Evolutionary conservation across 495 filamentous ascomycete genomes (phyloP), one percentile per base, ranked within the genome.

Genomic region (Polyplosphaeria fusca): DNA sequence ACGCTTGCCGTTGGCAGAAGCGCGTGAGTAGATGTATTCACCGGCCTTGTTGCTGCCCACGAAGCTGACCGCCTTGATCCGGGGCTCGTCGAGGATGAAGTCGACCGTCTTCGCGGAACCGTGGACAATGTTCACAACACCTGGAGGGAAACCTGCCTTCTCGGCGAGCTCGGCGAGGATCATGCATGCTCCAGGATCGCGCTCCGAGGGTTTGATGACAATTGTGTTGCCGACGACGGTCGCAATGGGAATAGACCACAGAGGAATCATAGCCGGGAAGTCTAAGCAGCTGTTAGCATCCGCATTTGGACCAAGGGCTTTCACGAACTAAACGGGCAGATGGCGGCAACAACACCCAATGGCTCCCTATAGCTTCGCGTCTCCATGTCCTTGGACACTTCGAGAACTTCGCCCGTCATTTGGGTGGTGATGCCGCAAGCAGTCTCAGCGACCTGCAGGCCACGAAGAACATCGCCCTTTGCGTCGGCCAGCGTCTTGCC

Each of bases 361-460:
- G 93, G 93, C 76, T 99, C 93, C 45, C 82, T 80, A 68, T 97
- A 97, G 59, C 82, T 88, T 59, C 93, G 76, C 7, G 93, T 99
- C 78, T 99, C 93, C 93, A 99, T 99, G 71, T 99, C 93, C 79
- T 94, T 96, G 44, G 92, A 85, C 7, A 99, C 93, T 76, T 99
- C 94, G 28, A 99, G 76, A 25, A 99, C 83, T 73, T 97, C 92
- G 27, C 93, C 93, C 55, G 88, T 88, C 71, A 97, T 79, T 70
- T 96, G 87, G 37, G 91, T 92, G 5, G 93, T 93, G 61, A 96
- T 95, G 27, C 86, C 89, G 67, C 91, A 96, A 25, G 92, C 89
- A 18, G 90, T 92, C 77, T 99, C 93, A 9, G 93, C 93, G 39
- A 99, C 93, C 77, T 99, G 93, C 60, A 99, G 76, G 37, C 93